Percentiles rank a stretch among this genome's conserved stretches.
These are phyloP conservation scores for Penicillium sp. DNA, from an alignment of 2,329 filamentous ascomycete genomes.

Conservation along the genomic window DNA sequence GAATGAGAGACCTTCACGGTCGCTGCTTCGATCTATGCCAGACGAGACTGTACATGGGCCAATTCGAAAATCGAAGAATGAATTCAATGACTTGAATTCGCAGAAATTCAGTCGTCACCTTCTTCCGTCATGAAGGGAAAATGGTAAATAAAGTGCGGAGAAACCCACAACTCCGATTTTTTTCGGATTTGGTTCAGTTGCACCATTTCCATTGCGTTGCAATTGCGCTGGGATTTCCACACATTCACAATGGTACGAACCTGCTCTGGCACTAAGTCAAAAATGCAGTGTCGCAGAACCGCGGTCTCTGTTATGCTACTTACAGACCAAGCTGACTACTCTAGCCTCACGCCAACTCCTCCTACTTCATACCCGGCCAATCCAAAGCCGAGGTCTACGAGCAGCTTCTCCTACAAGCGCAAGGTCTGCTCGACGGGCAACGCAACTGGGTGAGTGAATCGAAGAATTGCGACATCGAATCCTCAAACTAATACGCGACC, in stretches of 20 bases:
- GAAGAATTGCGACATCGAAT: not conserved
- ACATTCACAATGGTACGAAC: too few relatives aligned
- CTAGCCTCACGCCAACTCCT: constrained; percentile 46
- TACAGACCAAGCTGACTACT: not conserved
- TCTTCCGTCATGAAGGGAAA: not conserved
- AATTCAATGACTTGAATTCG: not conserved
- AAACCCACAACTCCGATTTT: not conserved
- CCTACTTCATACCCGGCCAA: constrained; percentile 36
- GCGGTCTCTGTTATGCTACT: too few relatives aligned
- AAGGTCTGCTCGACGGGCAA: constrained; percentile 38
- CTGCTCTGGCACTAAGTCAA: too few relatives aligned
- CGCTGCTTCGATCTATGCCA: not conserved
- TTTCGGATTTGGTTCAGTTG: too few relatives aligned
- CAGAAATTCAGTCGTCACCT: not conserved
- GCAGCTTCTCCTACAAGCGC: constrained; percentile 38
- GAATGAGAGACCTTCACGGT: not conserved
- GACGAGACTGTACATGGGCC: too few relatives aligned
- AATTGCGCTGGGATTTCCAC: not conserved
- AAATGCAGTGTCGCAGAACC: too few relatives aligned
- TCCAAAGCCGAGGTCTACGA: constrained; percentile 42
- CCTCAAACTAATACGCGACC: not conserved
- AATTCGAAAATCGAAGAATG: not conserved
- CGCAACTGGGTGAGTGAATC: constrained; percentile 42
- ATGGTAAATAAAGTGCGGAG: not conserved
- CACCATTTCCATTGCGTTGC: too few relatives aligned